These are phyloP conservation scores for Beauveria medogensis DNA, from an alignment of 2,329 filamentous ascomycete species.

Conservation along the genomic window DNA sequence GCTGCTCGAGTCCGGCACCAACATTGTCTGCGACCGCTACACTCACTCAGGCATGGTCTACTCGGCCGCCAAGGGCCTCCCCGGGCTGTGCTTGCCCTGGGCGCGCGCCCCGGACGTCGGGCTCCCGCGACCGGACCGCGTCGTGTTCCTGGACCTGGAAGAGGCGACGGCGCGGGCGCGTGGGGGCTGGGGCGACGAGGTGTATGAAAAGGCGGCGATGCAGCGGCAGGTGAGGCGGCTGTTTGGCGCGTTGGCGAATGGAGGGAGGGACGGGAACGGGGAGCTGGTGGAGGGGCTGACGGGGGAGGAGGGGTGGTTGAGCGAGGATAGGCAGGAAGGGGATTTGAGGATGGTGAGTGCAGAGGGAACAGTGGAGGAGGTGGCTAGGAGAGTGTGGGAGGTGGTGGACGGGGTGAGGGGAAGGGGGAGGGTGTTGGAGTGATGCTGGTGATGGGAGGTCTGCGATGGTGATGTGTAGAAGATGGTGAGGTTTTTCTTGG, in stretches of 20 bases:
- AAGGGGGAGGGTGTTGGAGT: constrained; percentile 34
- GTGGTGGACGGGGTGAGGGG: constrained; percentile 41
- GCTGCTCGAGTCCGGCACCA: constrained; percentile 57
- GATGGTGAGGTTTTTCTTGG: neutral
- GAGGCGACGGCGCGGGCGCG: constrained; percentile 63
- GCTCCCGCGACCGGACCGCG: constrained; percentile 77
- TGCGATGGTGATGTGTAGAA: neutral
- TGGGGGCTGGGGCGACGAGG: constrained; percentile 82
- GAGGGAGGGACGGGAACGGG: constrained; percentile 29
- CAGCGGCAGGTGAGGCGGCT: constrained; percentile 70
- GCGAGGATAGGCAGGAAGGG: constrained; percentile 37
- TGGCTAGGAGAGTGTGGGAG: constrained; percentile 48
- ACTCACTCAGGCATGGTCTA: constrained; percentile 94
- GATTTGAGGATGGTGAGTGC: constrained; percentile 49
- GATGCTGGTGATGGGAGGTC: neutral
- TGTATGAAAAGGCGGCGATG: constrained; percentile 80
- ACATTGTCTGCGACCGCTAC: constrained; percentile 83
- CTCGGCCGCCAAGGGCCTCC: constrained; percentile 76
- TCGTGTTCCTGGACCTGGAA: constrained; percentile 78
- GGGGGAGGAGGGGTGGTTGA: constrained; percentile 24
- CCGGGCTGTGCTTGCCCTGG: constrained; percentile 64
- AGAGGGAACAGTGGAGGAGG: constrained; percentile 45
- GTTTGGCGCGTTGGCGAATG: constrained; percentile 53
- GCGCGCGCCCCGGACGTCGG: constrained; percentile 78
- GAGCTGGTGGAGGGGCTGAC: constrained; percentile 17